A percentile compares a stretch with the other conserved stretches of the same genome.
phyloP scores from a whole-genome alignment of 225 moss, liverwort and hornwort species.

The Sphagnum tenellum region DNA sequence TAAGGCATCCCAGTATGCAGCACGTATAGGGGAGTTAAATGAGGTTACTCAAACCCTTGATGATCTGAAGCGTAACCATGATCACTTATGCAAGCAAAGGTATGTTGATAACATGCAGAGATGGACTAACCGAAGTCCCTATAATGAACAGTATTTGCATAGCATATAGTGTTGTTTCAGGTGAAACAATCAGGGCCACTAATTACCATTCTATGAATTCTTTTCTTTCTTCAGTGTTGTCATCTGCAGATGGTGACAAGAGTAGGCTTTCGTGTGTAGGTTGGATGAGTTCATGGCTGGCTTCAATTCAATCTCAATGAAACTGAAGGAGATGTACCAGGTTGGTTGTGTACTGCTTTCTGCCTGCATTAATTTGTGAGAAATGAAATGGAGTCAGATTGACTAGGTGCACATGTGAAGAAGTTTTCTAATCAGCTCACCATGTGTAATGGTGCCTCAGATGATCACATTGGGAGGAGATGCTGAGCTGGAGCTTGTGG shows the following conservation, averaged over 20 bases:
- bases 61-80: slow-evolving; percentile 57
- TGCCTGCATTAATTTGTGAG: too few relatives aligned
- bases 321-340: slow-evolving; percentile 99
- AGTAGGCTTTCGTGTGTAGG: slow-evolving; percentile 22
- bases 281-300: slow-evolving; percentile 98
- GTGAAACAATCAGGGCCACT: too few relatives aligned
- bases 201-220: too few relatives aligned
- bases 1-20: slow-evolving; percentile 76
- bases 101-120: slow-evolving; percentile 1
- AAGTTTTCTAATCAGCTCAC: too few relatives aligned
- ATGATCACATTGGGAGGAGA: slow-evolving; percentile 99
- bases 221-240: too few relatives aligned
- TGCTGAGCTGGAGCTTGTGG: slow-evolving; percentile 96
- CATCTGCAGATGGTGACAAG: too few relatives aligned
- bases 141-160: too few relatives aligned
- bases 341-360: slow-evolving; percentile 11
- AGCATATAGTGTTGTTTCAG: too few relatives aligned
- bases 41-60: slow-evolving; percentile 55
- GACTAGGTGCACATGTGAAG: too few relatives aligned
- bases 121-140: too few relatives aligned
- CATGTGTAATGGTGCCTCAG: slow-evolving; percentile 29
- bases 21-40: slow-evolving; percentile 73
- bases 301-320: slow-evolving; percentile 91
- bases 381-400: too few relatives aligned
- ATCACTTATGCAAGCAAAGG: slow-evolving; percentile 83